Conservation (phyloP, 2,329 filamentous ascomycete species). For the Exophiala sp. region DNA sequence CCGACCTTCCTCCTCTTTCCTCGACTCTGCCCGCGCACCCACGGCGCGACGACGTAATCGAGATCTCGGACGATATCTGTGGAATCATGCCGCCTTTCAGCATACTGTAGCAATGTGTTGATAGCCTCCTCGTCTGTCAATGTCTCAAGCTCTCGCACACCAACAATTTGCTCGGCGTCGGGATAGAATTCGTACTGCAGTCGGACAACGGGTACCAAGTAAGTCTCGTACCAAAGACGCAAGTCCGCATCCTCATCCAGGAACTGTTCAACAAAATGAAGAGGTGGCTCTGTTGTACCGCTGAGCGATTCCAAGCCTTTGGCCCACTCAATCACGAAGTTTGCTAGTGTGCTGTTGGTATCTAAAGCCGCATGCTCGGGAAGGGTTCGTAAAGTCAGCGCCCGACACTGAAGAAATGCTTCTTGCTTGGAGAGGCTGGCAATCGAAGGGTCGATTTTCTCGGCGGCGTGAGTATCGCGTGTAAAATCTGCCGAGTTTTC, state of each 20-base stretch:
- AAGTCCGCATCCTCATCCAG: constrained; percentile 48
- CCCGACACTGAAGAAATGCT: constrained; percentile 13
- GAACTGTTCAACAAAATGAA: constrained; percentile 54
- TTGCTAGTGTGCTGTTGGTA: constrained; percentile 32
- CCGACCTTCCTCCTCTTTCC: constrained; percentile 50
- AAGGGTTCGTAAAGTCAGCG: constrained; percentile 11
- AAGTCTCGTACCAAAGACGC: constrained; percentile 55
- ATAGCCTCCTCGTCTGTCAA: constrained; percentile 49
- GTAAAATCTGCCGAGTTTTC: constrained; percentile 12
- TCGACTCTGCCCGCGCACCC: constrained; percentile 54
- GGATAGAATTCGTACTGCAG: constrained; percentile 59
- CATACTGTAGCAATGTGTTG: constrained; percentile 48
- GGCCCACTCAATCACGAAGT: constrained; percentile 56
- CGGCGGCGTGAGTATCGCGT: constrained; percentile 24
- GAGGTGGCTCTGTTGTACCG: constrained; percentile 51
- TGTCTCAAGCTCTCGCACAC: constrained; percentile 49
- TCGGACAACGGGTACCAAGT: constrained; percentile 53
- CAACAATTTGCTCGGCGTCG: constrained; percentile 39
- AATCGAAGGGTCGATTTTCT: constrained; percentile 37
- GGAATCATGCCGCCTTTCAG: constrained; percentile 34
- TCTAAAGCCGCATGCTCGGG: constrained; percentile 7
- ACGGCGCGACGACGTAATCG: constrained; percentile 55
- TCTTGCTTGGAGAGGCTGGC: constrained; percentile 14
- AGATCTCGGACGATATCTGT: constrained; percentile 47
- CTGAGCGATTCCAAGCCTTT: constrained; percentile 55